Conservation (phyloP, 257 asterid genomes). For the Thymus quinquecostatus region DNA sequence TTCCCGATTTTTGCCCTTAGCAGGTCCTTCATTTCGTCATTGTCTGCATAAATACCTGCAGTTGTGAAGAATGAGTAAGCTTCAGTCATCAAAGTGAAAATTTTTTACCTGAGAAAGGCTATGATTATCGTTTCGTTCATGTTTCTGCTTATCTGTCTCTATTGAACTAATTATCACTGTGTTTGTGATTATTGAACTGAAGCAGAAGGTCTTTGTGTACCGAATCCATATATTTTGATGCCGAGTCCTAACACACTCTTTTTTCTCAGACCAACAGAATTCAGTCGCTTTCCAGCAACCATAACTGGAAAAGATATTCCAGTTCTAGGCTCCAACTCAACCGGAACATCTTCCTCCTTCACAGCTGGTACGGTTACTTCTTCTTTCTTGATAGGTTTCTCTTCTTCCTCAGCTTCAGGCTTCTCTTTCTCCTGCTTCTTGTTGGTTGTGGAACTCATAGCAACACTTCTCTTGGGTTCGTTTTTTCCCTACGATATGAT, state of each 20-base stretch:
- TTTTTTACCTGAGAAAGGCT: background rate
- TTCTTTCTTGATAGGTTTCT: slow-evolving; percentile 32
- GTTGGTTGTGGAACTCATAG: slow-evolving; percentile 35
- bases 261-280: slow-evolving; percentile 71
- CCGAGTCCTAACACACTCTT: slow-evolving; percentile 77
- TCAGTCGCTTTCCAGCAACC: slow-evolving; percentile 58
- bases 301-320: slow-evolving; percentile 65
- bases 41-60: slow-evolving; percentile 75
- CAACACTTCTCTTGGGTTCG: slow-evolving; percentile 46
- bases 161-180: background rate
- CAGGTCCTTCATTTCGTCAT: slow-evolving; percentile 55
- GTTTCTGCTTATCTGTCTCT: too few species aligned
- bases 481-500: slow-evolving; percentile 26
- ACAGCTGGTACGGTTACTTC: slow-evolving; percentile 30
- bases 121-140: background rate
- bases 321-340: slow-evolving; percentile 60
- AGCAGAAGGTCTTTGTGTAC: slow-evolving; percentile 34
- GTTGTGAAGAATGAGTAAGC: slow-evolving; percentile 2
- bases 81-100: background rate
- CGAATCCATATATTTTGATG: slow-evolving; percentile 70
- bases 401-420: slow-evolving; percentile 25
- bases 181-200: slow-evolving; percentile 19
- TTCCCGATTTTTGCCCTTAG: slow-evolving; percentile 50
- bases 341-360: slow-evolving; percentile 23
- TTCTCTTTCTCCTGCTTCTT: slow-evolving; percentile 38